phyloP scores from a whole-genome alignment of 176 grass and related monocot species.

The Lolium multiflorum region DNA sequence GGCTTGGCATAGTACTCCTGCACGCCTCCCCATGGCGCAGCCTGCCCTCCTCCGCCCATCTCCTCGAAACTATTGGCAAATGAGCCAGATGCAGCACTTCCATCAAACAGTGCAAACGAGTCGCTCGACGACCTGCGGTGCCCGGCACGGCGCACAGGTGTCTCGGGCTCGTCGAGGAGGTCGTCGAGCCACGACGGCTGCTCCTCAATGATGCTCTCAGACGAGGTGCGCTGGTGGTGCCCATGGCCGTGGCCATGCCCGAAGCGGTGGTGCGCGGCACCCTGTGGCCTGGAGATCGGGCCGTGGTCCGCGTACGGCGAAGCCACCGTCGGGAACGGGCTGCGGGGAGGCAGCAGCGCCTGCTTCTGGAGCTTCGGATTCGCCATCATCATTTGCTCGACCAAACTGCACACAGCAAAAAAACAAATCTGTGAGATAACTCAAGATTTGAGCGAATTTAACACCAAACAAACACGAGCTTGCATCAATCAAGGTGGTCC shows the following conservation, averaged over 20 bases:
- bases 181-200: conserved; percentile 97
- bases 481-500: conserved; percentile 13
- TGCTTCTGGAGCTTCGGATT: conserved; percentile 60
- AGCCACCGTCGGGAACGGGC: conserved; percentile 65
- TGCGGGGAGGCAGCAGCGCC: conserved; percentile 78
- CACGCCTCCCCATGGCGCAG: conserved; percentile 44
- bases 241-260: conserved; percentile 46
- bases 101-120: conserved; percentile 76
- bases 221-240: conserved; percentile 80
- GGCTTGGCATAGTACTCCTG: conserved; percentile 63
- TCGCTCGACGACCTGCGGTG: conserved; percentile 95
- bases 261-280: conserved; percentile 38
- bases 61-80: conserved; percentile 53
- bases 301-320: conserved; percentile 63
- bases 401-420: conserved; percentile 36
- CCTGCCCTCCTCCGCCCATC: conserved; percentile 41
- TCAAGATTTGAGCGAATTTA: conserved; percentile 43
- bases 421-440: conserved; percentile 17
- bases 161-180: conserved; percentile 85
- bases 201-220: conserved; percentile 94
- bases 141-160: conserved; percentile 52
- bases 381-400: conserved; percentile 52
- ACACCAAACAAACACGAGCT: conserved; percentile 10
- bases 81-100: conserved; percentile 22
- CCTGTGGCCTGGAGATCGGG: conserved; percentile 55